These are phyloP conservation scores for Cladosporium cucumerinum DNA, from an alignment of 2,329 filamentous ascomycete species.

Conservation along the genomic window DNA sequence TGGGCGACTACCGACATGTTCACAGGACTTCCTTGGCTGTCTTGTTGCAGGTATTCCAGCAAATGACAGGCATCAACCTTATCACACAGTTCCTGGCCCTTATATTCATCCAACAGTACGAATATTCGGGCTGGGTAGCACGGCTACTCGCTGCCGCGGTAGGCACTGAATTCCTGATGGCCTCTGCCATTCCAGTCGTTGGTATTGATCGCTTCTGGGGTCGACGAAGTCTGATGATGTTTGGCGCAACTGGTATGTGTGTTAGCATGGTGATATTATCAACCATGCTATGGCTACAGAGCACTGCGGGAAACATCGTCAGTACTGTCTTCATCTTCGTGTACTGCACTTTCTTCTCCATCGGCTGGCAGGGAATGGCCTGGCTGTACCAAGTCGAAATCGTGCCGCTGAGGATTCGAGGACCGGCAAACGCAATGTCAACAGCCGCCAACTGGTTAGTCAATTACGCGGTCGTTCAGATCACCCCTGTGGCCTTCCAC, in stretches of 20 bases:
- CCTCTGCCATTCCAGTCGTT: conserved; percentile 49
- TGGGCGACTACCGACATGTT: conserved; percentile 43
- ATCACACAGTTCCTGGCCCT: conserved; percentile 42
- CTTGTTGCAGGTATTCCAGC: conserved; percentile 46
- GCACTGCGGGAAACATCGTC: conserved; percentile 40
- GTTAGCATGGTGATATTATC: conserved; percentile 62
- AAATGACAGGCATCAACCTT: conserved; percentile 37
- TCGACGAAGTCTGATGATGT: conserved; percentile 32
- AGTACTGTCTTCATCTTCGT: conserved; percentile 57
- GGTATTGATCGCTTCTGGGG: conserved; percentile 39
- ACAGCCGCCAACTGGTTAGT: conserved; percentile 45
- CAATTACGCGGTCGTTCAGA: conserved; percentile 46
- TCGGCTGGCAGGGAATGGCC: conserved; percentile 59
- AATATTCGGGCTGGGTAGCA: conserved; percentile 30
- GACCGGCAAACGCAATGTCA: conserved; percentile 61
- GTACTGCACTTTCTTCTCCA: conserved; percentile 61
- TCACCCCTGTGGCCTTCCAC: conserved; percentile 26
- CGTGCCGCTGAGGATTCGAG: conserved; percentile 58
- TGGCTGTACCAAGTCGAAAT: conserved; percentile 63
- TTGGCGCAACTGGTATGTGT: conserved; percentile 48
- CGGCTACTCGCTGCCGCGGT: conserved; percentile 31
- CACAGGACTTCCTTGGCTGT: conserved; percentile 44
- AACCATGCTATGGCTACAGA: conserved; percentile 37
- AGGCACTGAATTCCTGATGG: conserved; percentile 50
- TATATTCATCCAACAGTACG: conserved; percentile 38